Base-by-base conservation (phyloP, 495 filamentous ascomycete genomes). In the Neohortaea acidophila region DNA sequence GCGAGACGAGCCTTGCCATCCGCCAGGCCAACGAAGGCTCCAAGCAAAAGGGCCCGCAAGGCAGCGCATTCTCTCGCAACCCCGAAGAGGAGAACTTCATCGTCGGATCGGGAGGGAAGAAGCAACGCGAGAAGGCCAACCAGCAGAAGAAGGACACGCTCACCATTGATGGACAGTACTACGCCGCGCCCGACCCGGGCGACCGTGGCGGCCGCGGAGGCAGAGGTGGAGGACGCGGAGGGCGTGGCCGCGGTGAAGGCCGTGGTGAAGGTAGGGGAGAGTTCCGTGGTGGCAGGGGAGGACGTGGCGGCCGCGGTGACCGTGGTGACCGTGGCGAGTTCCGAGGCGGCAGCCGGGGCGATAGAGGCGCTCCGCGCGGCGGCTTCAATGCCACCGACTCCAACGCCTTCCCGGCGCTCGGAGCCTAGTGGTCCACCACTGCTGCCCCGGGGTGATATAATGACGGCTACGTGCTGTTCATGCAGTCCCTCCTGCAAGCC, bases 11-110 rank as follows among this genome's bases (percentile, higher is more conserved):
- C 25, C 70, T 73, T 48, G 69, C 80, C 44, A 69, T 77, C 43
- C 84, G 87, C 62, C 73, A 85, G 64, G 69, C 89, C 54, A 94
- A 94, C 66, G 86, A 93, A 65, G 89, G 84, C 52, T 79, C 81
- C 61, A 86, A 48, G 41, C 39, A 87, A 70, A 92, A 94, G 70
- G 93, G 84, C 81, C 79, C 80, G 46, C 66, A 71, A 41, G 84
- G 84, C 54, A 86, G 83, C 66, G 67, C 81, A 43, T 57, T 94
- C 42, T 56, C 62, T 59, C 79, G 77, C 56, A 72, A 75, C 31
- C 72, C 84, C 36, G 67, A 72, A 19, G 75, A 80, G 43, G 77
- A 79, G 27, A 68, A 69, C 41, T 94, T 79, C 68, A 74, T 94
- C 56, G 62, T 77, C 53, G 82, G 69, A 51, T 62, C 68, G 42